Evolutionary conservation across 2,329 filamentous ascomycete species (phyloP), one percentile per base, ranked within the genome.

Genomic region (Phymatotrichopsis omnivora): DNA sequence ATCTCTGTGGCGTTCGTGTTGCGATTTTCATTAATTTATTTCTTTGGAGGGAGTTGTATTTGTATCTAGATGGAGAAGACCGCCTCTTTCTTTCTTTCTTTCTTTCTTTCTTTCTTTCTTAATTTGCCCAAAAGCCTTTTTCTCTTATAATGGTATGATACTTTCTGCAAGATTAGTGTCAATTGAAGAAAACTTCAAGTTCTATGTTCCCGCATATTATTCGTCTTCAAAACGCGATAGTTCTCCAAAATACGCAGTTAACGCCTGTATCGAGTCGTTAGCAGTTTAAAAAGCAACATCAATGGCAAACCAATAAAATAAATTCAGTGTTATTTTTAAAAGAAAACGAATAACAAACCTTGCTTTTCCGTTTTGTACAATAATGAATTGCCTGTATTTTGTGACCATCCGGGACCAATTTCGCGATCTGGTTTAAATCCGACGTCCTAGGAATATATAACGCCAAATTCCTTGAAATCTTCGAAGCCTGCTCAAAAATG

Each of bases 391-490:
- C 78, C 33, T 81, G 76, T 14, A 85, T 69, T 64, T 81, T 82
- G 45, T 67, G 60, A 2, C 63, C 67, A 4, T 66, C 62, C 3
- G 64, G 60, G 2, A 66, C 65, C 8, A 65, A 65, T 2, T 65
- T 70, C 3, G 84, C 82, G 51, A 94, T 71, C 63, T 94, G 86
- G 39, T 78, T 73, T 41, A 94, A 62, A 62, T 94, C 79, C 51
- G 85, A 89, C 1, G 81, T 91, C 48, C 93, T 73, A 1, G 93
- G 91, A 14, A 98, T 69, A 60, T 82, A 98, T 5, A 98, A 69
- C 1, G 82, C 83, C 40, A 80, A 61, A 47, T 78, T 65, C 25
- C 67, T 64, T 0, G 67, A 66, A 30, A 70, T 62, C 0, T 60
- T 59, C 74, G 73, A 45, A 73, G 72, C 64, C 76, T 70, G 10